Evolutionary conservation across 495 filamentous ascomycete species (phyloP), one percentile per base, ranked within the genome.

Genomic region (Podospora pseudocomata): DNA sequence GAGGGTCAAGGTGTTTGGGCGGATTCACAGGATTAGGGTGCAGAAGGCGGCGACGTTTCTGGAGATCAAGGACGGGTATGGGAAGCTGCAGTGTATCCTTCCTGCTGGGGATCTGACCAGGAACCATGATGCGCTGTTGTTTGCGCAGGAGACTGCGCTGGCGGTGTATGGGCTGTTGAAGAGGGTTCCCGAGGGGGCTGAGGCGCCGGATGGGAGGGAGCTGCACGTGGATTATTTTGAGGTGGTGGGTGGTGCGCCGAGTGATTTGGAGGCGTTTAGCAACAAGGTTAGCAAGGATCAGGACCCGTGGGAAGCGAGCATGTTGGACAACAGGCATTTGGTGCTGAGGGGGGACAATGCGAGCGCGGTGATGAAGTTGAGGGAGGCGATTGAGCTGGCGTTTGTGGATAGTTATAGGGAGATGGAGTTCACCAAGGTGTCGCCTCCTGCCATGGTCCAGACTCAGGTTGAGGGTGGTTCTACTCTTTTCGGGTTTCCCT

Each of bases 401-500:
- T 98, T 98, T 82, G 84, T 89, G 71, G 85, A 88, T 75, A 86
- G 88, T 60, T 98, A 94, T 78, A 88, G 90, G 72, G 90, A 93
- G 73, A 85, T 90, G 73, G 85, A 88, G 62, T 85, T 96, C 76
- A 83, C 85, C 61, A 94, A 98, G 80, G 94, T 99, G 60, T 91
- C 90, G 56, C 95, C 95, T 3, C 95, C 95, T 9, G 93, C 92
- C 57, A 92, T 99, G 81, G 96, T 98, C n/a, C 95, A 99, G 80
- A 98, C 95, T 6, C 94, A 97, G 80, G 95, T 97, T 67, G 95
- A 99, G 82, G 95, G 95, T 69, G 95, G 95, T 60, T 88, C 90
- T 70, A 98, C 95, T 2, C 88, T 99, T 49, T 99, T 99, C 83
- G 89, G 89, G 55, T 91, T 96, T 72, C 87, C 92, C 77, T 99